Evolutionary conservation across 805 yeast genomes (phyloP).

Genomic region (Metschnikowia corniflorae): DNA sequence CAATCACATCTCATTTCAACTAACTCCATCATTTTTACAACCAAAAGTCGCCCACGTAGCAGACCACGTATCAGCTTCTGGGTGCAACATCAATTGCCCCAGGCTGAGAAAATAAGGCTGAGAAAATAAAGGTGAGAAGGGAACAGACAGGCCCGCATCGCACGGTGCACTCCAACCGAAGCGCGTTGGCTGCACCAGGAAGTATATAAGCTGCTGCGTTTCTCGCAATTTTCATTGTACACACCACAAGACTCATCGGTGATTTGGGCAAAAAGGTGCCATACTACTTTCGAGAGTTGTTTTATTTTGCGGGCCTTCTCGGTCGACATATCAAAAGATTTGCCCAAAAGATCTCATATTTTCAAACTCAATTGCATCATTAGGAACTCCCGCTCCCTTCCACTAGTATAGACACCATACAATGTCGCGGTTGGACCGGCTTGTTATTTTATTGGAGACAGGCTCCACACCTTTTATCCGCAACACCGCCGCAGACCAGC

Average conservation of each 20-base stretch:
- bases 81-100: no score
- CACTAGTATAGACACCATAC: no score
- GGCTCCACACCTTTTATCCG: constrained; percentile 93
- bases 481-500: constrained; percentile 95
- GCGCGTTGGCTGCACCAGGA: constrained; percentile 8
- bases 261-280: no score
- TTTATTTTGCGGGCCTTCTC: no score
- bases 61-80: no score
- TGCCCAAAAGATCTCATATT: constrained; percentile 1
- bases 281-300: no score
- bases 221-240: constrained; percentile 15
- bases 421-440: constrained; percentile 53
- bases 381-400: no score
- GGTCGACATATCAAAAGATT: no score
- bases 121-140: neutral
- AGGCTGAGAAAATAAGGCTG: neutral
- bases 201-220: constrained; percentile 13
- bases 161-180: constrained; percentile 13
- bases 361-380: neutral
- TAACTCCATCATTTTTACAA: no score
- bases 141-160: neutral
- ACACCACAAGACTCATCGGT: constrained; percentile 9
- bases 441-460: constrained; percentile 70
- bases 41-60: no score
- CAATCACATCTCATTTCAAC: no score